Base-by-base conservation (phyloP, 1,284 basidiomycete genomes). In the Leucoagaricus sp. region DNA sequence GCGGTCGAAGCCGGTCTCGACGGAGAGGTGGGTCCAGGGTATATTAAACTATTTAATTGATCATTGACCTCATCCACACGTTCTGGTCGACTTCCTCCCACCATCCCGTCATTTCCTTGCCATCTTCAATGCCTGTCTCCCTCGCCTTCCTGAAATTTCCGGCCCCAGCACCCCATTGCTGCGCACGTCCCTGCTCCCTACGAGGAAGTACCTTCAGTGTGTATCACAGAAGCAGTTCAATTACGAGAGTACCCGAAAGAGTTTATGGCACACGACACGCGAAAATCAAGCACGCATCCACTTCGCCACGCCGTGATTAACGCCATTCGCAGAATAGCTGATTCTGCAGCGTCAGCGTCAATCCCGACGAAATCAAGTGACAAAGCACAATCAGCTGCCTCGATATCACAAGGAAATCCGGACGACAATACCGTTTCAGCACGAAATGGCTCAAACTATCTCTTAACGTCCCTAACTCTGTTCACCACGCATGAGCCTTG, bases 401-500 rank as follows among this genome's bases (percentile, higher is more conserved):
- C 53, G 41, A 45, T 13, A 36, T 21, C 29, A 47, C 48, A 56
- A 53, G 41, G 56, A 60, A 2, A 53, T 68, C 64, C 46, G 58
- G 9, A 12, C 10, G 52, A 23, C 17, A 23, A 31, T 7, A 12
- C 13, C 38, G 40, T 15, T 31, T 6, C 10, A 25, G 21, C 19
- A 40, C 72, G 67, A 42, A 92, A 91, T 64, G 89, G 89, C 12
- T 76, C 84, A 3, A 87, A 89, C 67, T 98, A 97, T 72, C 86
- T 97, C 29, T 79, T 97, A 36, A 97, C 93, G 0, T 84, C 85
- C 0, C 80, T 87, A 25, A 85, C 86, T 1, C 75, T 97, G 21
- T 97, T 97, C 75, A 83, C 86, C 49, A 93, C 93, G 2, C 95
- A 98, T 70, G 95, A 98, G 65, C 95, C 96, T 2, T 98, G 96